Evolutionary conservation across 2,329 filamentous ascomycete genomes (phyloP).

Genomic region (Cadophora luteo-olivacea): DNA sequence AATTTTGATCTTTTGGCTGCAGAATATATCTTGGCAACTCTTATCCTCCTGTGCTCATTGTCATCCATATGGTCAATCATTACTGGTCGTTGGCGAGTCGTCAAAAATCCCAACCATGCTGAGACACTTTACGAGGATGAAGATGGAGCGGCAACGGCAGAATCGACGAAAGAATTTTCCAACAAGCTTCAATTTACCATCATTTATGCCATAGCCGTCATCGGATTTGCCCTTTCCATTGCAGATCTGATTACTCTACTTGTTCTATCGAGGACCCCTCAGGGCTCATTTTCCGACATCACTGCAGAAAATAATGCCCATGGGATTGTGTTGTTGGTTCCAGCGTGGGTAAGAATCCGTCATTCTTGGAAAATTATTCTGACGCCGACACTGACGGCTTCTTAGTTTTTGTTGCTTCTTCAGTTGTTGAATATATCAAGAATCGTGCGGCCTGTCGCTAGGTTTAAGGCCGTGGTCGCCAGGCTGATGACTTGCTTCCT

Average conservation of each 20-base stretch:
- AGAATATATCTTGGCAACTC: constrained; percentile 18
- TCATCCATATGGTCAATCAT: constrained; percentile 32
- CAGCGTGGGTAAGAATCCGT: constrained; percentile 62
- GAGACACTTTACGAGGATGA: constrained; percentile 64
- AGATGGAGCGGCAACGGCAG: constrained; percentile 71
- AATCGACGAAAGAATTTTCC: constrained; percentile 67
- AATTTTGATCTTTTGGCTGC: constrained; percentile 6
- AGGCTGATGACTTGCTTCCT: constrained; percentile 30
- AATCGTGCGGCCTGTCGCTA: constrained; percentile 22
- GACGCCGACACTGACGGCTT: constrained; percentile 12
- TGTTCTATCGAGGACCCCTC: constrained; percentile 46
- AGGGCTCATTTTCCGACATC: not conserved
- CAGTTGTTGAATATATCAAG: constrained; percentile 34
- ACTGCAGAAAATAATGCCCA: not conserved
- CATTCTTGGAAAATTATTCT: constrained; percentile 30
- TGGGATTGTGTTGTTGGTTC: constrained; percentile 61
- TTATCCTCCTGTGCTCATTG: constrained; percentile 32
- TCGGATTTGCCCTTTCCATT: constrained; percentile 62
- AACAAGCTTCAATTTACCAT: constrained; percentile 60
- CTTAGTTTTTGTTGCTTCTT: constrained; percentile 55
- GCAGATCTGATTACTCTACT: constrained; percentile 58
- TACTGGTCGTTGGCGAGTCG: constrained; percentile 27
- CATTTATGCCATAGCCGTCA: constrained; percentile 56
- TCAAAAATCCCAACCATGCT: constrained; percentile 26
- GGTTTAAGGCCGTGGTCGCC: constrained; percentile 29